Percentiles rank a stretch among this genome's conserved stretches.
Evolutionary conservation across 345 rosid genomes (phyloP).

Genomic region (Eucalyptus regnans): DNA sequence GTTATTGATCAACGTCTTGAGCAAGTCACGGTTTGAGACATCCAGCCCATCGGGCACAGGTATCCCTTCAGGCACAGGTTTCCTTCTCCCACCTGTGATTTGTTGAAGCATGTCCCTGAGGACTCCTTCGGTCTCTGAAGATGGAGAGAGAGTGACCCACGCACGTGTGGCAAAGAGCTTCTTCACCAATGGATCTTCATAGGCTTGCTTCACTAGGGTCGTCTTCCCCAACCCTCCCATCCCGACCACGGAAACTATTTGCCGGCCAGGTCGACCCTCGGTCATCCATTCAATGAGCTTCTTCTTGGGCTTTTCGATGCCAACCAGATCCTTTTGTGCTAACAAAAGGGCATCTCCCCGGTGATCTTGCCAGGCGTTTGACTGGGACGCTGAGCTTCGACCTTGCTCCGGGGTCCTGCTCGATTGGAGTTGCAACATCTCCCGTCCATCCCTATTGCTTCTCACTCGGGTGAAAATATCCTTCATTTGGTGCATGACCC

Average conservation of each 20-base stretch:
- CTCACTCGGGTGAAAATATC: not conserved
- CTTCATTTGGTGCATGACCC: not conserved
- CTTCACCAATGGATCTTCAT: constrained; percentile 1
- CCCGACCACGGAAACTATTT: constrained; percentile 8
- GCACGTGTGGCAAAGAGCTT: not conserved
- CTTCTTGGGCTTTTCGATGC: not conserved
- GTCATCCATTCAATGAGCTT: not conserved
- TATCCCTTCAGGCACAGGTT: not conserved
- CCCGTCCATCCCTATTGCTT: not conserved
- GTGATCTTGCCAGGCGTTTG: not conserved
- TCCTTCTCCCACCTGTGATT: not conserved
- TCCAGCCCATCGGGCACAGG: not conserved
- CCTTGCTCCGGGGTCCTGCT: not conserved
- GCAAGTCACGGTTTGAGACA: not conserved
- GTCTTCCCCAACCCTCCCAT: constrained; percentile 31
- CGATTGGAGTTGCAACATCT: not conserved
- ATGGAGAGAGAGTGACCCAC: constrained; percentile 11
- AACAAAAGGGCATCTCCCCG: not conserved
- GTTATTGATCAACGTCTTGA: not conserved
- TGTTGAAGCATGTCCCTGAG: constrained; percentile 1
- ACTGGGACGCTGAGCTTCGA: not conserved
- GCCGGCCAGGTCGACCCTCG: not conserved
- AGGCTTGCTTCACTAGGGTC: constrained; percentile 14
- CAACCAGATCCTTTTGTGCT: not conserved
- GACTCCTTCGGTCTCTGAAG: not conserved